These are phyloP conservation scores for Apiospora kogelbergensis DNA, from an alignment of 2,329 filamentous ascomycete species.

Conservation along the genomic window DNA sequence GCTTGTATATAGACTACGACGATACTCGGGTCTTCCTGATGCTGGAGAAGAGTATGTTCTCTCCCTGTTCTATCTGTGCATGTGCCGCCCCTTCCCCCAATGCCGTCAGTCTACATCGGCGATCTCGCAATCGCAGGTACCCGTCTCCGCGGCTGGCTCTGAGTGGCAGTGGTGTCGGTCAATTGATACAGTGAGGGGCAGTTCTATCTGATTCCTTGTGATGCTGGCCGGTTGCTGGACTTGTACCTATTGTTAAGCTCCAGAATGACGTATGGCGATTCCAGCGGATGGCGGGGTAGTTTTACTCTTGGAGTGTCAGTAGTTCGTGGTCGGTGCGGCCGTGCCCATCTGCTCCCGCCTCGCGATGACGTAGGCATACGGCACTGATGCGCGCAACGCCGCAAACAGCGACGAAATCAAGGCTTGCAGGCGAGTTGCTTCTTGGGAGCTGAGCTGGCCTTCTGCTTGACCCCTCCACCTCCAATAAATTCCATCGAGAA, in stretches of 20 bases:
- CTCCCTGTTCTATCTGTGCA: not conserved
- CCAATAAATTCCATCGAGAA: slow-evolving; percentile 8
- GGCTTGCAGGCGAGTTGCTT: not conserved
- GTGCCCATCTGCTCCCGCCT: not conserved
- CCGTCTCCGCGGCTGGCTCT: not conserved
- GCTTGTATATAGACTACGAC: not conserved
- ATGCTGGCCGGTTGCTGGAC: not conserved
- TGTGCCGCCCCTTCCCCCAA: not conserved
- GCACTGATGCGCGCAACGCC: slow-evolving; percentile 7
- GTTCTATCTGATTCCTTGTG: not conserved
- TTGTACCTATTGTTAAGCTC: slow-evolving; percentile 5
- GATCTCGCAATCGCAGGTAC: slow-evolving; percentile 5
- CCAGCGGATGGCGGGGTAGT: slow-evolving; percentile 2
- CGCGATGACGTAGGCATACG: not conserved
- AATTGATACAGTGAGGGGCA: slow-evolving; percentile 3
- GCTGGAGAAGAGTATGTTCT: slow-evolving; percentile 1
- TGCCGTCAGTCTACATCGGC: not conserved
- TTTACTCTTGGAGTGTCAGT: not conserved
- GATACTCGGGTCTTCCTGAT: not conserved
- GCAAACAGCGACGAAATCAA: not conserved
- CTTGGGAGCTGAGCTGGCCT: slow-evolving; percentile 3
- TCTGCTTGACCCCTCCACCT: not conserved
- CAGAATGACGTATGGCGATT: not conserved
- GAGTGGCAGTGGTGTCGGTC: too few relatives aligned
- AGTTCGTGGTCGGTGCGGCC: too few relatives aligned